Evolutionary conservation across 345 rosid species (phyloP).

Genomic region (Iberis pinnata): DNA sequence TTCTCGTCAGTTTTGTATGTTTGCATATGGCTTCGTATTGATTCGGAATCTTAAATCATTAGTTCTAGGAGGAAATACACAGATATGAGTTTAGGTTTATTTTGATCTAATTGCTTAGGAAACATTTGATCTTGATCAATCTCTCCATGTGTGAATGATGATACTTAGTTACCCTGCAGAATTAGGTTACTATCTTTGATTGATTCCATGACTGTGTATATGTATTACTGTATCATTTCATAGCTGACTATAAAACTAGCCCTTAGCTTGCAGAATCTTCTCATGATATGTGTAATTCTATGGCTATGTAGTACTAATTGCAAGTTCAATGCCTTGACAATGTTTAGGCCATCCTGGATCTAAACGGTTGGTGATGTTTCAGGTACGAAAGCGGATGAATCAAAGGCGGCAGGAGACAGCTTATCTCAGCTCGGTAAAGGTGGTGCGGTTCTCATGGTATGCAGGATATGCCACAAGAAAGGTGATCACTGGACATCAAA

Average conservation of each 20-base stretch:
- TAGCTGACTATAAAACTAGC: neutral
- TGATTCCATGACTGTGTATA: neutral
- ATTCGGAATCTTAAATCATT: neutral
- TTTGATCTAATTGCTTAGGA: neutral
- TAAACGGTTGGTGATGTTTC: neutral
- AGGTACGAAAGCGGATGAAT: slow-evolving; percentile 71
- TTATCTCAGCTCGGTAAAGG: slow-evolving; percentile 61
- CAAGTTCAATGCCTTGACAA: neutral
- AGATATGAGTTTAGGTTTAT: neutral
- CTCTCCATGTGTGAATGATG: neutral
- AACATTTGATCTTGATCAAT: neutral
- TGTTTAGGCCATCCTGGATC: no score
- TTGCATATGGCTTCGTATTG: neutral
- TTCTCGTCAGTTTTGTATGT: neutral
- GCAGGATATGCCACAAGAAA: slow-evolving; percentile 81
- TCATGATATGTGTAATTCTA: no score
- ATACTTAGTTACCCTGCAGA: neutral
- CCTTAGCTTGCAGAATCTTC: neutral
- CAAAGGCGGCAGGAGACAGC: slow-evolving; percentile 46
- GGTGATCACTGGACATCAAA: slow-evolving; percentile 93
- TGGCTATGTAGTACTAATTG: neutral
- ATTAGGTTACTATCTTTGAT: neutral
- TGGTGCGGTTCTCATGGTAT: slow-evolving; percentile 83
- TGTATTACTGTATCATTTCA: neutral
- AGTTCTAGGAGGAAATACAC: neutral